Base-by-base conservation (phyloP, 1,284 basidiomycete genomes). In the Pisolithus thermaeus region DNA sequence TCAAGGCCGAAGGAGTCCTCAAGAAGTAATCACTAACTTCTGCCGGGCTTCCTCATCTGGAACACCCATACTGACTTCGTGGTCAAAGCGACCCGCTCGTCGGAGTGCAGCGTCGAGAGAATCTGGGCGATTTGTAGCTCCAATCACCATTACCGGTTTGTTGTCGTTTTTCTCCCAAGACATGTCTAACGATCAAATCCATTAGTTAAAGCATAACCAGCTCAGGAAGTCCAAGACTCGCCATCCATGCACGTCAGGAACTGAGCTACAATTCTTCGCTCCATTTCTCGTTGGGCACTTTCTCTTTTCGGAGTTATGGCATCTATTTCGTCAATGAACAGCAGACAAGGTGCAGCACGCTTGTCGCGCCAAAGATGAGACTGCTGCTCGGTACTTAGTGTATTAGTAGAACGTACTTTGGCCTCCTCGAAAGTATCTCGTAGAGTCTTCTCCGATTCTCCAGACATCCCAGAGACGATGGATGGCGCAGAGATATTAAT, bases 201-300 rank as follows among this genome's bases (percentile, higher is more conserved):
- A 16, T 20, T 52, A n/a, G 52, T 18, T 4, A 9, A 18, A 18
- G 23, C 30, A 35, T 25, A n/a, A 12, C 9, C 35, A 47, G 43
- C 18, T 23, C 30, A 27, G 30, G n/a, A n/a, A 0, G 20, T 38
- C 5, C 9, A 22, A 45, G 28, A 66, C 76, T 45, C 59, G 94
- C 92, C 94, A 67, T 98, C 96, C 86, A 99, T 95, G 70, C 94
- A 98, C 0, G 96, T 99, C 48, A 98, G 72, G 50, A 98, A 90
- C 69, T 99, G 96, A 0, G 94, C 96, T 7, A 99, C 96, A 54
- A 99, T 98, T 7, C 96, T 79, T 40, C 95, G 75, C 63, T 99
- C 96, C 96, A 98, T 99, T 73, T 99, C 96, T 55, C 96, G 75
- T 63, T 96, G 93, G 0, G 96, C 96, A 57, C 90, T 98, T 72